Percentiles rank a stretch among this genome's conserved stretches.
These are phyloP conservation scores for Camellia japonica DNA, from an alignment of 148 eudicot species.

Conservation along the genomic window DNA sequence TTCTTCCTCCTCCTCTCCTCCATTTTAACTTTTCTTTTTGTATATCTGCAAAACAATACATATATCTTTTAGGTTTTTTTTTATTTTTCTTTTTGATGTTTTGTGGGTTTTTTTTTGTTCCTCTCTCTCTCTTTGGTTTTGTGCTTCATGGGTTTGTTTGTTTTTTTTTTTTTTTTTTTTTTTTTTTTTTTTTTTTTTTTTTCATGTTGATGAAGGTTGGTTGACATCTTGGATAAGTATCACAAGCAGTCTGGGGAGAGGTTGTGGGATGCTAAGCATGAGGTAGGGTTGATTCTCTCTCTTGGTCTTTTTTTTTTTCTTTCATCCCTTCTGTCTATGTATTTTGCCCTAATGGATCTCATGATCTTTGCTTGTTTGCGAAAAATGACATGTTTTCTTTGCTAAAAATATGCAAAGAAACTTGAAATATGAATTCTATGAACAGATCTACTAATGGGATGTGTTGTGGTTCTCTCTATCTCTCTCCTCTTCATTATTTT, in stretches of 20 bases:
- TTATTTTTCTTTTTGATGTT: too few relatives aligned
- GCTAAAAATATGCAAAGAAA: slow-evolving; percentile 34
- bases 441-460: slow-evolving; percentile 58
- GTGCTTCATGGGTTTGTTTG: too few relatives aligned
- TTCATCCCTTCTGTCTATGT: not conserved
- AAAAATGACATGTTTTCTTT: slow-evolving; percentile 25
- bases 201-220: slow-evolving; percentile 38
- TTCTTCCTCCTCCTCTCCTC: not conserved
- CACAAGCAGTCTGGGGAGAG: slow-evolving; percentile 57
- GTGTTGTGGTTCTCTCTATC: slow-evolving; percentile 18
- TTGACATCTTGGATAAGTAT: slow-evolving; percentile 60
- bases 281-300: slow-evolving; percentile 36
- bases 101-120: too few relatives aligned
- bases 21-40: too few relatives aligned
- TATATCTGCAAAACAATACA: too few relatives aligned
- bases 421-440: slow-evolving; percentile 33
- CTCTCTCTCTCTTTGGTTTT: too few relatives aligned
- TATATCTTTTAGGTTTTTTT: too few relatives aligned
- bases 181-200: not conserved
- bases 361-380: slow-evolving; percentile 13
- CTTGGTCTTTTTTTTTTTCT: too few relatives aligned
- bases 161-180: not conserved
- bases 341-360: slow-evolving; percentile 20
- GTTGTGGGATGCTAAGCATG: slow-evolving; percentile 95
- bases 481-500: slow-evolving; percentile 17